Percentiles rank a stretch among this genome's conserved stretches.
phyloP scores from a whole-genome alignment of 805 yeast genomes.

The Suhomyces vadensis region DNA sequence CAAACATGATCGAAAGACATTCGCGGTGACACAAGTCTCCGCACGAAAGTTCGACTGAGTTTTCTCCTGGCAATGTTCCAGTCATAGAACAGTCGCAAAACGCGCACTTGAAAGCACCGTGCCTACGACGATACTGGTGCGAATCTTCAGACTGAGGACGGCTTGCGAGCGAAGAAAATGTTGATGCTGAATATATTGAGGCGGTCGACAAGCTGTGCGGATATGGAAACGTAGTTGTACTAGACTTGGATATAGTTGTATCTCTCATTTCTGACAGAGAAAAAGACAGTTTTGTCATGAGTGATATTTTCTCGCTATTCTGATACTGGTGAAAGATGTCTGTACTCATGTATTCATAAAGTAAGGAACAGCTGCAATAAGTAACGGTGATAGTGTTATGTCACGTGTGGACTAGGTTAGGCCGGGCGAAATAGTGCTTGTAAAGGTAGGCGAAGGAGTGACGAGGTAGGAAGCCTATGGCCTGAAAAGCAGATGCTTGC shows the following conservation, averaged over 20 bases:
- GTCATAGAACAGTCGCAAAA: slow-evolving; percentile 20
- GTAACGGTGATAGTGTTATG: background rate
- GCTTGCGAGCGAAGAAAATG: slow-evolving; percentile 8
- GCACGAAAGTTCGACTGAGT: slow-evolving; percentile 21
- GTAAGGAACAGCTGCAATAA: background rate
- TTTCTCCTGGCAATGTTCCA: slow-evolving; percentile 18
- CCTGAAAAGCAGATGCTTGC: background rate
- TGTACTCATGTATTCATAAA: background rate
- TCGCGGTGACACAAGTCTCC: slow-evolving; percentile 28
- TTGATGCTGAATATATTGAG: slow-evolving; percentile 8
- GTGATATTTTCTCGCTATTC: background rate
- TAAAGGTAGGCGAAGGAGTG: background rate
- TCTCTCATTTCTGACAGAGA: background rate
- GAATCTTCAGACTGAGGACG: background rate
- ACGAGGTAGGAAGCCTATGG: background rate
- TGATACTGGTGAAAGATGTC: background rate
- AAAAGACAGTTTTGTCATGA: background rate
- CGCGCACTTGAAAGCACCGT: slow-evolving; percentile 14
- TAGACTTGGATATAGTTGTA: background rate
- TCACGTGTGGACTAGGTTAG: background rate
- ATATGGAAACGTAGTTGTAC: background rate
- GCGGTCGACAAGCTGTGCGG: slow-evolving; percentile 4
- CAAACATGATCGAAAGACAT: slow-evolving; percentile 21
- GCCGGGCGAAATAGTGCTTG: background rate
- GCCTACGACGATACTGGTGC: slow-evolving; percentile 3